These are phyloP conservation scores for Neoscytalidium dimidiatum DNA, from an alignment of 2,329 filamentous ascomycete species.

Conservation along the genomic window DNA sequence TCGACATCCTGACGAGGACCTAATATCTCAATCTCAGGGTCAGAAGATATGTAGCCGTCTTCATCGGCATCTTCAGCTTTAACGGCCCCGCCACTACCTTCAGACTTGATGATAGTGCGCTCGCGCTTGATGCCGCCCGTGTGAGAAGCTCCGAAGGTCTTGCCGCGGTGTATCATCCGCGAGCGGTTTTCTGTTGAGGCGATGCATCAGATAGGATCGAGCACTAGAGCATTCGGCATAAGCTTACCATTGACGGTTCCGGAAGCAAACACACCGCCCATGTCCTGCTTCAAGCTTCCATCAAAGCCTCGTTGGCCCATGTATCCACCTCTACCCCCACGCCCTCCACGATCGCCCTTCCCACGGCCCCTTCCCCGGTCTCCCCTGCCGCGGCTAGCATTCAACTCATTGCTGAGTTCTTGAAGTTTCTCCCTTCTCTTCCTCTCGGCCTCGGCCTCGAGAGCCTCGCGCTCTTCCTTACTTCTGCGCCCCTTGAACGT, in stretches of 20 bases:
- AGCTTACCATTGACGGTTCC: constrained; percentile 10
- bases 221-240: background rate
- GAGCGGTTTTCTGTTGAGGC: constrained; percentile 3
- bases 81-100: constrained; percentile 32
- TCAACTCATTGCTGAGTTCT: constrained; percentile 34
- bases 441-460: constrained; percentile 41
- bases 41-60: constrained; percentile 49
- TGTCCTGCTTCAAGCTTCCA: constrained; percentile 1
- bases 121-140: constrained; percentile 3
- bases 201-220: background rate
- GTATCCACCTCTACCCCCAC: constrained; percentile 44
- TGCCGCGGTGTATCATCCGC: constrained; percentile 16
- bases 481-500: constrained; percentile 47
- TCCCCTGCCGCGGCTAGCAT: constrained; percentile 25
- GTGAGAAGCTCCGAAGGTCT: constrained; percentile 13
- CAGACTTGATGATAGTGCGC: background rate
- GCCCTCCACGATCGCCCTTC: constrained; percentile 30
- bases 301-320: constrained; percentile 26
- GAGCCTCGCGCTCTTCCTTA: constrained; percentile 46
- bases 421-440: constrained; percentile 40
- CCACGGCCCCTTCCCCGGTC: constrained; percentile 28
- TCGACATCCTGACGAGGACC: constrained; percentile 58
- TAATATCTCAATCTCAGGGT: constrained; percentile 53
- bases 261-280: constrained; percentile 12
- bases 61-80: constrained; percentile 30